A percentile compares a stretch with the other conserved stretches of the same genome.
These are phyloP conservation scores for Volvariella volvacea DNA, from an alignment of 1,284 basidiomycete species.

Conservation along the genomic window DNA sequence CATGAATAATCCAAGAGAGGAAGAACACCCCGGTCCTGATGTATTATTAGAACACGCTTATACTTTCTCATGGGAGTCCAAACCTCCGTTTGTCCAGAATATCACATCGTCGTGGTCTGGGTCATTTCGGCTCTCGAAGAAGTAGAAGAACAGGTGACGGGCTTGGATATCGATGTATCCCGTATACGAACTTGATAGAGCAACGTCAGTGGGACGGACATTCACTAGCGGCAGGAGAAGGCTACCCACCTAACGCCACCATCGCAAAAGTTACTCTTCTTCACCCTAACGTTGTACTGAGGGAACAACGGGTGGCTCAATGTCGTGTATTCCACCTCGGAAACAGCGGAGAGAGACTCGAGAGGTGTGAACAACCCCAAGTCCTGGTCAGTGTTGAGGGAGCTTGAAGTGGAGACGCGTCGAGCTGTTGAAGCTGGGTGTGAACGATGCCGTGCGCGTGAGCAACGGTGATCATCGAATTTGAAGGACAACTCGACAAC, in stretches of 20 bases:
- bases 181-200: slow-evolving; percentile 27
- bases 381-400: slow-evolving; percentile 17
- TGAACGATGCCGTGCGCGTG: too few relatives aligned
- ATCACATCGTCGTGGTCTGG: slow-evolving; percentile 63
- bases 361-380: slow-evolving; percentile 33
- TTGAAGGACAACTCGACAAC: too few relatives aligned
- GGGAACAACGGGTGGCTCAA: slow-evolving; percentile 45
- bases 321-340: slow-evolving; percentile 37
- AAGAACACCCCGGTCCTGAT: slow-evolving; percentile 48
- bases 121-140: slow-evolving; percentile 73
- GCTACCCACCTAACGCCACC: slow-evolving; percentile 31
- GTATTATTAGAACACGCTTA: neutral
- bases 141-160: slow-evolving; percentile 79
- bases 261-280: slow-evolving; percentile 37
- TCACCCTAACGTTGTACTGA: slow-evolving; percentile 36
- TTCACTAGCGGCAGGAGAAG: neutral
- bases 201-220: neutral
- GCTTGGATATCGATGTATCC: slow-evolving; percentile 67
- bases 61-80: slow-evolving; percentile 4
- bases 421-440: too few relatives aligned
- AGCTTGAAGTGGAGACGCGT: too few relatives aligned
- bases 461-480: too few relatives aligned
- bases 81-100: slow-evolving; percentile 62
- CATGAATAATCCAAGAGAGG: slow-evolving; percentile 57
- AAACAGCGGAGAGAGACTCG: slow-evolving; percentile 33